Conservation (phyloP, 176 grass and related monocot genomes). For the Metroxylon sagu region DNA sequence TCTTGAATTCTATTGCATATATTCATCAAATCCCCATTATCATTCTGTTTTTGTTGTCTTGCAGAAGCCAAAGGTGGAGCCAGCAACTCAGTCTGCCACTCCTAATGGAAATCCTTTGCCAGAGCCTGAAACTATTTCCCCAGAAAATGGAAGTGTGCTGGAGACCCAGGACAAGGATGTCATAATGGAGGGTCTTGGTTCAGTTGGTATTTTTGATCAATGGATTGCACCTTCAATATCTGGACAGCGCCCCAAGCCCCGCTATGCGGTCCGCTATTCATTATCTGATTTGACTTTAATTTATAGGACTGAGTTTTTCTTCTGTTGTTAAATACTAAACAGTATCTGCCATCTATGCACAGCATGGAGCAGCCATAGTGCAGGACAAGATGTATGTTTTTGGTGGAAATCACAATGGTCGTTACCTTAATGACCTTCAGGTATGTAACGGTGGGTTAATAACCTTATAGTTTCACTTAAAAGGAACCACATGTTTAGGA, state of each 20-base stretch:
- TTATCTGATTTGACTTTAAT: constrained; percentile 3
- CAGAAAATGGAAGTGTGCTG: constrained; percentile 51
- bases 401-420: constrained; percentile 97
- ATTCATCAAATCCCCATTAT: no score
- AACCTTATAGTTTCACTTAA: no score
- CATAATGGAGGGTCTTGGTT: constrained; percentile 76
- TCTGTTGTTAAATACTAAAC: constrained; percentile 22
- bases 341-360: constrained; percentile 30
- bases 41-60: no score
- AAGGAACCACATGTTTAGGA: no score
- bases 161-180: constrained; percentile 93
- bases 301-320: constrained; percentile 9
- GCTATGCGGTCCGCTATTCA: constrained; percentile 60
- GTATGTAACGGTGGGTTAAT: constrained; percentile 15
- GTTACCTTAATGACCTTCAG: constrained; percentile 98
- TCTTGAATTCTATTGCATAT: no score
- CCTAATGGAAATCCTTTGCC: constrained; percentile 58
- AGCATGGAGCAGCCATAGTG: constrained; percentile 88
- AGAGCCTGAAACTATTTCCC: constrained; percentile 81
- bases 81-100: constrained; percentile 28
- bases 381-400: constrained; percentile 95
- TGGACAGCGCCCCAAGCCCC: constrained; percentile 60
- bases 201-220: constrained; percentile 59
- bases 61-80: constrained; percentile 56
- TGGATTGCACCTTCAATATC: constrained; percentile 69